Percentiles rank a stretch among this genome's conserved stretches.
Evolutionary conservation across 768 basidiomycete species (phyloP).

Genomic region (Nidularia pulvinata): DNA sequence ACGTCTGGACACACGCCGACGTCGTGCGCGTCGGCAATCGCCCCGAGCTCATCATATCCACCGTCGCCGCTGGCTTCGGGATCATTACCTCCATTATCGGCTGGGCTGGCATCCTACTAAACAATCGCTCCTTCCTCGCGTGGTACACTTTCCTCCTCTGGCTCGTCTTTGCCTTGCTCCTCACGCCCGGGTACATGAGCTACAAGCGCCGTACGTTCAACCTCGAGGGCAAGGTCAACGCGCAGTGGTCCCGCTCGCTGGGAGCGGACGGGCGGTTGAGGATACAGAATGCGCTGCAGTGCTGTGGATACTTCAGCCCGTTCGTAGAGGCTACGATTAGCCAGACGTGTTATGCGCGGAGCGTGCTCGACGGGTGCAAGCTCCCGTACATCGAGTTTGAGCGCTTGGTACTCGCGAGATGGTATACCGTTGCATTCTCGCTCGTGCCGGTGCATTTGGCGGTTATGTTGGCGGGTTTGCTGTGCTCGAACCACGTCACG

Average conservation of each 20-base stretch:
- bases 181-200: constrained; percentile 76
- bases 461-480: constrained; percentile 60
- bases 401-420: constrained; percentile 48
- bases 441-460: constrained; percentile 68
- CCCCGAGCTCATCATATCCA: constrained; percentile 69
- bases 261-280: constrained; percentile 60
- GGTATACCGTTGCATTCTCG: constrained; percentile 67
- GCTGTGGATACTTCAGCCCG: constrained; percentile 82
- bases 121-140: constrained; percentile 83
- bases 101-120: constrained; percentile 80
- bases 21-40: constrained; percentile 72
- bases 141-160: constrained; percentile 77
- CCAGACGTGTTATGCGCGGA: constrained; percentile 74
- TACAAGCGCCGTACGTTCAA: constrained; percentile 79
- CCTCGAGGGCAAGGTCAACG: constrained; percentile 79
- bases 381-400: constrained; percentile 58
- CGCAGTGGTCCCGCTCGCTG: constrained; percentile 72
- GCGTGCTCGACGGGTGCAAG: constrained; percentile 76
- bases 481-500: constrained; percentile 85
- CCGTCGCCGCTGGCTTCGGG: constrained; percentile 58
- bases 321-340: constrained; percentile 79
- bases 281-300: constrained; percentile 74
- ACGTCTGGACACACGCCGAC: constrained; percentile 69
- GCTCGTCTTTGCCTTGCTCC: constrained; percentile 70
- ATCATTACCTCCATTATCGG: constrained; percentile 71